Evolutionary conservation across 768 basidiomycete species (phyloP).

Genomic region (Kwoniella shandongensis): DNA sequence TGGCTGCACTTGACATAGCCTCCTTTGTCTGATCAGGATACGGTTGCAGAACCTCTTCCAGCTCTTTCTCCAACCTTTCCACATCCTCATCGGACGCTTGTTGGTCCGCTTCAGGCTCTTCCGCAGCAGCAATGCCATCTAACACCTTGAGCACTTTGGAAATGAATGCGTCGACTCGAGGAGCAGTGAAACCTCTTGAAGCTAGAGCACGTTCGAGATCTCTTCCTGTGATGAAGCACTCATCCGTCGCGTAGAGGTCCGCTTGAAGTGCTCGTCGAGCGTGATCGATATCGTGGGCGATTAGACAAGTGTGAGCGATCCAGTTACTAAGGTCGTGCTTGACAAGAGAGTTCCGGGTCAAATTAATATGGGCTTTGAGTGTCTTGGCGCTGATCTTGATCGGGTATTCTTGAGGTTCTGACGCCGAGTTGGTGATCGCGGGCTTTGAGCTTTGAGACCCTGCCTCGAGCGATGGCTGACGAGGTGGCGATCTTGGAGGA

Average conservation of each 20-base stretch:
- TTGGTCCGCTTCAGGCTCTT: slow-evolving; percentile 27
- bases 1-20: slow-evolving; percentile 29
- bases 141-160: slow-evolving; percentile 45
- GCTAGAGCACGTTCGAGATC: slow-evolving; percentile 33
- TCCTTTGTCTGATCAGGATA: slow-evolving; percentile 42
- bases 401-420: slow-evolving; percentile 40
- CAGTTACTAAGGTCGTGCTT: slow-evolving; percentile 41
- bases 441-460: slow-evolving; percentile 19
- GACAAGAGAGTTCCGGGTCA: slow-evolving; percentile 27
- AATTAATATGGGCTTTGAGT: slow-evolving; percentile 18
- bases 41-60: slow-evolving; percentile 20
- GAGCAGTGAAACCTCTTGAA: slow-evolving; percentile 29
- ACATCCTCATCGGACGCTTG: slow-evolving; percentile 12
- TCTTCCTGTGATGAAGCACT: slow-evolving; percentile 34
- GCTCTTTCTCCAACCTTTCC: slow-evolving; percentile 24
- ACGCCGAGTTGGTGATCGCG: slow-evolving; percentile 43
- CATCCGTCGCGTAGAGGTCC: slow-evolving; percentile 46
- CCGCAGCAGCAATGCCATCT: slow-evolving; percentile 45
- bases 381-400: slow-evolving; percentile 35
- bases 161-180: slow-evolving; percentile 40
- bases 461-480: slow-evolving; percentile 5
- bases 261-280: slow-evolving; percentile 39
- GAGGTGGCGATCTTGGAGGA: slow-evolving; percentile 1
- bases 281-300: slow-evolving; percentile 40
- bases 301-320: slow-evolving; percentile 46